phyloP scores from a whole-genome alignment of 306 rosid species.

The Rubus parviflorus region DNA sequence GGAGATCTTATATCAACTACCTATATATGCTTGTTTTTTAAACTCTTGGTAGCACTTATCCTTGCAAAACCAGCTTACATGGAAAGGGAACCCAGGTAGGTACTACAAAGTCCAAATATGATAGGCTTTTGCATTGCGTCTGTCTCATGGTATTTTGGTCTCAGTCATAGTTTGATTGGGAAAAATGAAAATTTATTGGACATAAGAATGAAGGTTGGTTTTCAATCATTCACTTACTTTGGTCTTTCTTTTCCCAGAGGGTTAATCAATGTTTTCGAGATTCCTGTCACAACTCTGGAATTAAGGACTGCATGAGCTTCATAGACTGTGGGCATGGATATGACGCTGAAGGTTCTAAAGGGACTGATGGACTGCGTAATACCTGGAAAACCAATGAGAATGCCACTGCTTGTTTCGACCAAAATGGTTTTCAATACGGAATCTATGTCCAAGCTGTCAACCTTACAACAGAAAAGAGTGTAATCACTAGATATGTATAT shows the following conservation, averaged over 20 bases:
- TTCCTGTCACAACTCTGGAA: constrained; percentile 37
- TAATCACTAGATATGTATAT: constrained; percentile 60
- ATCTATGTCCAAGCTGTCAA: constrained; percentile 54
- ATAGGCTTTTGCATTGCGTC: neutral
- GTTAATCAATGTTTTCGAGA: constrained; percentile 76
- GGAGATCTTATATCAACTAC: neutral
- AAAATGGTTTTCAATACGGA: constrained; percentile 45
- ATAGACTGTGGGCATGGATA: constrained; percentile 70
- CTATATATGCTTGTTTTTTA: neutral
- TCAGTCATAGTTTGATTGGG: neutral
- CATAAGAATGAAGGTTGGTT: neutral
- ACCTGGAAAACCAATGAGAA: constrained; percentile 16
- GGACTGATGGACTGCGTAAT: neutral
- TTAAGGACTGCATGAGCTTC: constrained; percentile 21
- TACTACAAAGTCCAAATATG: too few relatives aligned
- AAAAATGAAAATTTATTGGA: neutral
- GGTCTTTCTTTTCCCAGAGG: constrained; percentile 49
- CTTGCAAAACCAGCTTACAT: too few relatives aligned
- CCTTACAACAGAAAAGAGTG: constrained; percentile 42
- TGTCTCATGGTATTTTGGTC: neutral
- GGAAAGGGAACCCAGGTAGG: too few relatives aligned
- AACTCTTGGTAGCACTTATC: too few relatives aligned
- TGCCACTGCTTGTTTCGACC: constrained; percentile 43
- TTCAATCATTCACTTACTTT: constrained; percentile 19
- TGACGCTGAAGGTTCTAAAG: neutral